Evolutionary conservation across 148 eudicot genomes (phyloP), one percentile per base, ranked within the genome.

Genomic region (Vaccinium myrtillus): DNA sequence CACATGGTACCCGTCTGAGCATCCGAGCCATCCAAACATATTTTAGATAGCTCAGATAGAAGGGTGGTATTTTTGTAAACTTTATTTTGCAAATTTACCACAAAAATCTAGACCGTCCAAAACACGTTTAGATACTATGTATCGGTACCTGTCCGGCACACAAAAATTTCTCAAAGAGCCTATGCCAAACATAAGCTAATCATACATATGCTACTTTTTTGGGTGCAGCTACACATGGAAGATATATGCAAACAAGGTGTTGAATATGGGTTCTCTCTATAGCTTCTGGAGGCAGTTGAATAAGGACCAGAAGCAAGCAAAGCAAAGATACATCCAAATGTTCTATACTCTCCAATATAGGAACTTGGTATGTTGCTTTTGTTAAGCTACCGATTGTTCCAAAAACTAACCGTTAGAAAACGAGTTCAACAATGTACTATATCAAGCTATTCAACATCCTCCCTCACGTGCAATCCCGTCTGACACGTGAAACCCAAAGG

Each of bases 211-310:
- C 71, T 75, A 53, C 77, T 14, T 23, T 83, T 16, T 78, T 81
- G 75, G 46, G 46, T 87, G 90, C 92, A 96, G 99, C 90, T 96
- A 93, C 86, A 96, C 99, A 83, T 96, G 99, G 99, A 95, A 95
- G 91, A 96, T 96, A 48, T 95, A 96, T 86, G 99, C 99, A 75
- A 95, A 94, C 81, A 96, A 92, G 89, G 89, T 92, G 84, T 82
- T 96, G 92, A 95, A 96, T 82, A 96, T 94, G 99, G 94, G 97
- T 21, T 87, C 91, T 82, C 88, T 92, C 27, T 96, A 94, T 75
- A 86, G 86, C 84, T 96, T 94, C 83, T 96, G 99, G 98, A 96
- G 89, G 86, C 84, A 85, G 84, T 70, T 93, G 88, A 84, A 92
- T 88, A 94, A 87, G 82, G 92, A 90, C 23, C 93, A 95, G 90